A percentile compares a stretch with the other conserved stretches of the same genome.
Conservation (phyloP, 2,329 filamentous ascomycete species). For the Xylogone sp. region DNA sequence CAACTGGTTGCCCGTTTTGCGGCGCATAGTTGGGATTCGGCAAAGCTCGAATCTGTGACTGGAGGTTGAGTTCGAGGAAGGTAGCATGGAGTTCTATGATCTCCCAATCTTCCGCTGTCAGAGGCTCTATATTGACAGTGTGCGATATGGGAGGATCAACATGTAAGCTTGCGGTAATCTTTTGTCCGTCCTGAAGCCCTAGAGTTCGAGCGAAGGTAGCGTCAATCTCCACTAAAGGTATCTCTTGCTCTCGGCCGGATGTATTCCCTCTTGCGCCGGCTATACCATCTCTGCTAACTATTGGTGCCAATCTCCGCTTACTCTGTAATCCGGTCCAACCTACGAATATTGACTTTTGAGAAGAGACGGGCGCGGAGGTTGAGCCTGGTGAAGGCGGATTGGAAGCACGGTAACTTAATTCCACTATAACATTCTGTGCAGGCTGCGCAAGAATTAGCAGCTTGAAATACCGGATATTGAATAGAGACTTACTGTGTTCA, state of each 20-base stretch:
- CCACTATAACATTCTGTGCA: constrained; percentile 93
- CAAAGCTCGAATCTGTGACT: constrained; percentile 87
- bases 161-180: constrained; percentile 69
- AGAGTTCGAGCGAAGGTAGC: constrained; percentile 75
- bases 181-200: constrained; percentile 77
- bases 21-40: constrained; percentile 74
- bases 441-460: constrained; percentile 47
- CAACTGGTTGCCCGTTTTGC: constrained; percentile 44
- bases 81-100: constrained; percentile 97
- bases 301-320: constrained; percentile 72
- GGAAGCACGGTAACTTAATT: constrained; percentile 72
- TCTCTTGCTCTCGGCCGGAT: constrained; percentile 68
- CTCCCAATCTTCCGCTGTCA: constrained; percentile 96
- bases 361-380: constrained; percentile 40
- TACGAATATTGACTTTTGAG: constrained; percentile 72
- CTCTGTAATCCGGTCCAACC: constrained; percentile 99
- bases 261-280: constrained; percentile 52
- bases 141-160: constrained; percentile 87
- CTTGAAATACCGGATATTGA: not conserved
- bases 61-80: constrained; percentile 89
- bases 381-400: constrained; percentile 42
- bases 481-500: constrained; percentile 70
- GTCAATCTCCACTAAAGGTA: constrained; percentile 79
- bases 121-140: constrained; percentile 92
- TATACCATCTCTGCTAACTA: constrained; percentile 72